A percentile compares a stretch with the other conserved stretches of the same genome.
Conservation (phyloP, 805 yeast species). For the Suhomyces sp. region DNA sequence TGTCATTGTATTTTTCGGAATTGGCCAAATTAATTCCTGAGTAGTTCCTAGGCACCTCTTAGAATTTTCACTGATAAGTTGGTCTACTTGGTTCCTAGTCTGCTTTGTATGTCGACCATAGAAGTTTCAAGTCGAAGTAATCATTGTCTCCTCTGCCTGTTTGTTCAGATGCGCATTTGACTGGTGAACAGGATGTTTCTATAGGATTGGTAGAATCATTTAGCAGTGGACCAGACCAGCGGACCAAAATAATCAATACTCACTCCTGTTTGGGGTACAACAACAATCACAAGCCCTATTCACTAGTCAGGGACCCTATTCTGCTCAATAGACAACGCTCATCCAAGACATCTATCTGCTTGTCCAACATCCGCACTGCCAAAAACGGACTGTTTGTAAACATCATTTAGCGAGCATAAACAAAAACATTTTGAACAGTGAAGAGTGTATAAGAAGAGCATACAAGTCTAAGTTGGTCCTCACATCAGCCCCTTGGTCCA, state of each 20-base stretch:
- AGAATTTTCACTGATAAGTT: no score
- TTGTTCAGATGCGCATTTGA: neutral
- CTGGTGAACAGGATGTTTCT: no score
- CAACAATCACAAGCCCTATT: neutral
- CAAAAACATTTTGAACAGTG: conserved; percentile 2
- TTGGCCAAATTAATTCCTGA: no score
- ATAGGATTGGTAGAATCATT: no score
- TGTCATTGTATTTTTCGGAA: no score
- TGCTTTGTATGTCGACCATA: no score
- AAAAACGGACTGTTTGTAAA: conserved; percentile 1
- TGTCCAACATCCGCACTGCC: neutral
- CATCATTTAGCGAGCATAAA: conserved; percentile 3
- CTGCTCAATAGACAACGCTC: neutral
- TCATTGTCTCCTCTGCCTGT: no score
- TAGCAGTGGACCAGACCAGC: no score
- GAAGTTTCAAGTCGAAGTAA: no score
- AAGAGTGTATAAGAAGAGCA: neutral
- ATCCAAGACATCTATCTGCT: neutral
- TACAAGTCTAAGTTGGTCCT: neutral
- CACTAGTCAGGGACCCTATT: neutral
- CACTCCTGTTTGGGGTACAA: neutral
- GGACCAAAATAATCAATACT: neutral
- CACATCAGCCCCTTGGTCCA: neutral
- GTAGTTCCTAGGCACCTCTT: no score
- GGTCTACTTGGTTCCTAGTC: neutral